Evolutionary conservation across 352 stramenopile genomes (phyloP), one percentile per base, ranked within the genome.

Genomic region (Paralagenidium karlingii): DNA sequence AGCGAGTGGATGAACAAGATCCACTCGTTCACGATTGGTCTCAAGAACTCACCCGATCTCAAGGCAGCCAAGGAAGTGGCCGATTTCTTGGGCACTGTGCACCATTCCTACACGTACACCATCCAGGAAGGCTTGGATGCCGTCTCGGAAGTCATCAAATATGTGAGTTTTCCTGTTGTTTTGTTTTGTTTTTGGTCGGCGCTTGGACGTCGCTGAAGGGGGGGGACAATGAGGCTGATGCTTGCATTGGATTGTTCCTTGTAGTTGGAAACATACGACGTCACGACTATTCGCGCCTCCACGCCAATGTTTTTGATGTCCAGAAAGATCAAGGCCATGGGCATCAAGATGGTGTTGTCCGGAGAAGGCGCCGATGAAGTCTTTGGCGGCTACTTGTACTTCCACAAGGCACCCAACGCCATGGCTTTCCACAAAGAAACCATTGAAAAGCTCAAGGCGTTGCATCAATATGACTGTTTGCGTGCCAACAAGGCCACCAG

Each of bases 241-340:
- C n/a, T n/a, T n/a, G n/a, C 25, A 41, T 8, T n/a, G 8, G 21
- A 41, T 10, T 41, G 19, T 8, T 33, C 31, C 24, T n/a, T n/a
- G n/a, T n/a, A n/a, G n/a, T 50, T 99, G 5, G 95, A 99, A 73
- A 99, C 95, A 21, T 99, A 98, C 58, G 95, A 99, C 59, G 64
- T 98, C 5, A 99, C 95, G 19, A 99, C 95, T 1, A 96, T 99
- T 51, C 86, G 96, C 34, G 94, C 96, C 2, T 96, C 87, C 1
- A 99, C 94, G 18, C 96, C 96, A n/a, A 99, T 99, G 95, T 99
- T 98, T 63, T 71, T 99, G 36, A 99, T 99, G 95, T 75, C 82
- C 6, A 66, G 95, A 34, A 99, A 99, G 78, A 99, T 99, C 61
- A 99, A 99, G 71, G 96, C 95, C 36, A 98, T 99, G 91, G 95